Evolutionary conservation across 2,329 filamentous ascomycete species (phyloP).

Genomic region (Pseudocercospora fijiensis): DNA sequence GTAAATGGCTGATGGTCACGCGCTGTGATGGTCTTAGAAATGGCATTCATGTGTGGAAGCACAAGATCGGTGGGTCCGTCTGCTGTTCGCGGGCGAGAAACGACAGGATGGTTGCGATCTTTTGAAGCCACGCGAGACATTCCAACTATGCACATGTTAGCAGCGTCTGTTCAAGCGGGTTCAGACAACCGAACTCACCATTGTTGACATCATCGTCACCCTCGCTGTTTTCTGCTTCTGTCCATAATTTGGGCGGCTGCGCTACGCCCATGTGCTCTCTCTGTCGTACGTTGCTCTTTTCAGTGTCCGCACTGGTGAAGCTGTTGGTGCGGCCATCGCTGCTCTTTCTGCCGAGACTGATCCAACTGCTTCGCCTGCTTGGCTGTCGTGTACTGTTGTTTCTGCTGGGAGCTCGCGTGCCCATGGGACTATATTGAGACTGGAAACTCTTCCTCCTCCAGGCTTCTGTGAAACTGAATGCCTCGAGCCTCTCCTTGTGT

Average conservation of each 20-base stretch:
- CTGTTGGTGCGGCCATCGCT: constrained; percentile 23
- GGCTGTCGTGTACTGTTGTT: constrained; percentile 25
- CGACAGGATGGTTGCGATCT: constrained; percentile 25
- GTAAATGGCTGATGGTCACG: constrained; percentile 45
- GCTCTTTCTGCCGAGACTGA: constrained; percentile 27
- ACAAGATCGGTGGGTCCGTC: constrained; percentile 17
- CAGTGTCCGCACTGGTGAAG: constrained; percentile 24
- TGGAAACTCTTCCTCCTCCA: constrained; percentile 49
- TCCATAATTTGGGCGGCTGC: constrained; percentile 31
- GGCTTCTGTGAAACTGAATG: constrained; percentile 49
- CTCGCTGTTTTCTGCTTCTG: constrained; percentile 42
- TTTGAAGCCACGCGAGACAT: constrained; percentile 38
- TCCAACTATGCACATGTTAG: constrained; percentile 32
- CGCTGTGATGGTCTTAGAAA: constrained; percentile 29
- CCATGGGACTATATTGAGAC: constrained; percentile 52
- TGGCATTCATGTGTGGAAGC: constrained; percentile 25
- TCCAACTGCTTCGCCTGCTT: constrained; percentile 33
- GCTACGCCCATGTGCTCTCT: constrained; percentile 27
- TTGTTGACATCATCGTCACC: constrained; percentile 50
- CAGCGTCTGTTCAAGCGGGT: background rate
- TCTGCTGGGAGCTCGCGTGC: constrained; percentile 47
- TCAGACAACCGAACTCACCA: constrained; percentile 39
- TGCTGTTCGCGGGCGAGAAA: constrained; percentile 34
- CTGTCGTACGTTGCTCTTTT: constrained; percentile 21
- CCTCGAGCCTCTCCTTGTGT: constrained; percentile 52